These are phyloP conservation scores for Wallacemonas sp. DNA, from an alignment of 208 protist genomes.

Conservation along the genomic window DNA sequence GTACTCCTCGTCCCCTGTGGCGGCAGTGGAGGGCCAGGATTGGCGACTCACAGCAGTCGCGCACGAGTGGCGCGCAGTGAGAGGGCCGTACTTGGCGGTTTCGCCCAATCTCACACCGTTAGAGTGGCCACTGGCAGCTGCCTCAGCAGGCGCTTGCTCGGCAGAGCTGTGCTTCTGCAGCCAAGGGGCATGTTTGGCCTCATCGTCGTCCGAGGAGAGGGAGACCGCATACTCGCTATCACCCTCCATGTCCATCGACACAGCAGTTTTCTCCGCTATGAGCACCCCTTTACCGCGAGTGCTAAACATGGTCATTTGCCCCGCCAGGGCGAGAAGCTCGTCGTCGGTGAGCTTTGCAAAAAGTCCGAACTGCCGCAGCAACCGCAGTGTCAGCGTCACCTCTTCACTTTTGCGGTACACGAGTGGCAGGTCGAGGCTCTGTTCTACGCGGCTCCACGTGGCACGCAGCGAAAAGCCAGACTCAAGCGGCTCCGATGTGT, in stretches of 20 bases:
- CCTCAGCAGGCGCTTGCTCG: too few relatives aligned
- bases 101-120: too few relatives aligned
- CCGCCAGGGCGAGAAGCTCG: conserved; percentile 59
- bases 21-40: neutral
- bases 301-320: conserved; percentile 43
- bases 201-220: conserved; percentile 3
- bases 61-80: neutral
- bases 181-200: too few relatives aligned
- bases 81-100: neutral
- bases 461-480: neutral
- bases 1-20: neutral
- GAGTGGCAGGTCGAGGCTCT: conserved; percentile 56
- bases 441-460: conserved; percentile 46
- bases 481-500: neutral
- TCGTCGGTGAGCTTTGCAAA: conserved; percentile 42
- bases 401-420: conserved; percentile 55
- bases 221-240: neutral
- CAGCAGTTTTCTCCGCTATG: conserved; percentile 6
- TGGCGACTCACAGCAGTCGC: neutral
- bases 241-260: neutral
- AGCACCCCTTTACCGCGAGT: conserved; percentile 15
- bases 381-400: conserved; percentile 34
- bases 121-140: too few relatives aligned
- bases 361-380: conserved; percentile 48
- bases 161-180: too few relatives aligned